phyloP scores from a whole-genome alignment of 495 filamentous ascomycete genomes.

The Podospora pseudoanserina region DNA sequence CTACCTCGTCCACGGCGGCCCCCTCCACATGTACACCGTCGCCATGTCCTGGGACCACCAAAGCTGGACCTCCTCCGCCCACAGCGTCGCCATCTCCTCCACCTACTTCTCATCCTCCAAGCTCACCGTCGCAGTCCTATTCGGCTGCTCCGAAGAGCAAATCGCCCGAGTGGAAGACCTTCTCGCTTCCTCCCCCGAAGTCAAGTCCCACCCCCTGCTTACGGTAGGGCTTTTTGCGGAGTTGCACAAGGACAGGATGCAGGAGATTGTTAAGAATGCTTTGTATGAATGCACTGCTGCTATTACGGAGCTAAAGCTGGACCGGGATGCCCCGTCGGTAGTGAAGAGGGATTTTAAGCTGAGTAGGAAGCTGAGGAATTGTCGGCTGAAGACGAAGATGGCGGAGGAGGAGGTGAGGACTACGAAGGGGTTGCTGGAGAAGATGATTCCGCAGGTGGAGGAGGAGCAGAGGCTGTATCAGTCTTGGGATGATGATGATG shows the following conservation, averaged over 20 bases:
- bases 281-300: not conserved
- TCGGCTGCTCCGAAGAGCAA: not conserved
- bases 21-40: not conserved
- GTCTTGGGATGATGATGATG: not conserved
- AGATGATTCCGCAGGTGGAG: slow-evolving; percentile 8
- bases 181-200: slow-evolving; percentile 8
- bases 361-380: not conserved
- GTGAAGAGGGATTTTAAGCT: not conserved
- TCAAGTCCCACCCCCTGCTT: slow-evolving; percentile 17
- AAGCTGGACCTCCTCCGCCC: not conserved
- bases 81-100: not conserved
- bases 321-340: not conserved
- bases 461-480: not conserved
- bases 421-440: slow-evolving; percentile 1
- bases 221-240: slow-evolving; percentile 19
- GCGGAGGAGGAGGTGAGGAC: slow-evolving; percentile 12
- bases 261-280: not conserved
- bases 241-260: slow-evolving; percentile 17
- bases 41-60: not conserved
- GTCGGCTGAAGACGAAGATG: not conserved
- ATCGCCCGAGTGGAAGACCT: not conserved
- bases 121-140: not conserved
- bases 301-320: not conserved
- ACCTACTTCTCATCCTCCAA: not conserved
- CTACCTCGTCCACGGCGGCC: not conserved